These are phyloP conservation scores for Cicer bijugum DNA, from an alignment of 306 rosid species.

Conservation along the genomic window DNA sequence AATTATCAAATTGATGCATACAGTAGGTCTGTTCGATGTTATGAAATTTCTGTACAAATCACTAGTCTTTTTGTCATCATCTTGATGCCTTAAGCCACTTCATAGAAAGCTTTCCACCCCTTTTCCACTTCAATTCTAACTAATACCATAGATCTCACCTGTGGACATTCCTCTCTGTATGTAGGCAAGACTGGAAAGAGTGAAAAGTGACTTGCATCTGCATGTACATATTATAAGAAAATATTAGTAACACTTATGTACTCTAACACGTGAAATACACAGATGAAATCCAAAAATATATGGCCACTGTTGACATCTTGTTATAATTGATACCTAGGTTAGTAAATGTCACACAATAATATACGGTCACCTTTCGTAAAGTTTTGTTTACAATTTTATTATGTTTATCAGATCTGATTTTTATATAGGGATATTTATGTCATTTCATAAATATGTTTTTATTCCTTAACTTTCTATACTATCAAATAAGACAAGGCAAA, in stretches of 20 bases:
- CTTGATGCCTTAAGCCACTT: conserved; percentile 32
- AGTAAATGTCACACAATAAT: too few relatives aligned
- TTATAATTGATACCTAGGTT: too few relatives aligned
- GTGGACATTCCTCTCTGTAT: background rate
- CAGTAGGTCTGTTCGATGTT: background rate
- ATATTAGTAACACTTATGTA: background rate
- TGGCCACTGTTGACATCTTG: too few relatives aligned
- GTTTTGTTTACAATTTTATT: too few relatives aligned
- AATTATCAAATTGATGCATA: background rate
- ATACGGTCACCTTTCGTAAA: too few relatives aligned
- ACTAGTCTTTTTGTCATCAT: conserved; percentile 24
- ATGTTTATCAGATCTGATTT: too few relatives aligned
- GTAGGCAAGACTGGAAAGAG: background rate
- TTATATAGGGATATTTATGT: too few relatives aligned
- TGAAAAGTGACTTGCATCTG: background rate
- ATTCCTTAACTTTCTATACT: too few relatives aligned
- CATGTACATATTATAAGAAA: background rate
- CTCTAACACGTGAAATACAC: too few relatives aligned
- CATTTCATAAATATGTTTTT: too few relatives aligned
- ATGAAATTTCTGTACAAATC: conserved; percentile 25
- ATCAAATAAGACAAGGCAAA: background rate
- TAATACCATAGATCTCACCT: background rate
- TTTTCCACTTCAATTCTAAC: background rate
- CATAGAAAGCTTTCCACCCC: background rate
- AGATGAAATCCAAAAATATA: too few relatives aligned